Evolutionary conservation across 140 eudicot species (phyloP).

Genomic region (Anethum foeniculum): DNA sequence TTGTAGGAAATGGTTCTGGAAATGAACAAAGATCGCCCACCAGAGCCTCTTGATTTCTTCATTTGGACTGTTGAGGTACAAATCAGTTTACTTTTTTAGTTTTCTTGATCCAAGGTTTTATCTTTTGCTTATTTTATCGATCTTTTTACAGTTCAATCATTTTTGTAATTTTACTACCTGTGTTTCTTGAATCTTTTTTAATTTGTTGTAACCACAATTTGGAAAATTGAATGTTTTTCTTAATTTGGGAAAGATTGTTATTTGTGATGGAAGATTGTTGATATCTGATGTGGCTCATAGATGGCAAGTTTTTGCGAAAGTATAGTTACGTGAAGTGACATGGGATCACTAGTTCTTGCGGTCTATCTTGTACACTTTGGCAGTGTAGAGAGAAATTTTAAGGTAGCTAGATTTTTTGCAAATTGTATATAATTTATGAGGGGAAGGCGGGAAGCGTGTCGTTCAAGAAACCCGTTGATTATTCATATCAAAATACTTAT

Average conservation of each 20-base stretch:
- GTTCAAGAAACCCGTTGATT: neutral
- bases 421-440: neutral
- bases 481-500: neutral
- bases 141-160: neutral
- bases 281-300: neutral
- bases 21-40: constrained; percentile 82
- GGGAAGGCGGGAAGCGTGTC: neutral
- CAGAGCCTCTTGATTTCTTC: constrained; percentile 99
- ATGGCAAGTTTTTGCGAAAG: neutral
- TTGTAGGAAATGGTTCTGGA: constrained; percentile 21
- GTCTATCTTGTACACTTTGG: neutral
- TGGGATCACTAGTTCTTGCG: neutral
- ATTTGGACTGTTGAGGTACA: constrained; percentile 88
- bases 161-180: neutral
- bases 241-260: neutral
- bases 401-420: neutral
- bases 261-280: neutral
- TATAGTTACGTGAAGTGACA: neutral
- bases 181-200: neutral
- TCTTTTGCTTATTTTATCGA: neutral
- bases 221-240: neutral
- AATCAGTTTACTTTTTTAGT: neutral
- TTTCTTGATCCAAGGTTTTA: neutral
- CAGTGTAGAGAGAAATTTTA: neutral
- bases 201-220: neutral